These are phyloP conservation scores for Ligustrum vulgare DNA, from an alignment of 257 asterid genomes.

Conservation along the genomic window DNA sequence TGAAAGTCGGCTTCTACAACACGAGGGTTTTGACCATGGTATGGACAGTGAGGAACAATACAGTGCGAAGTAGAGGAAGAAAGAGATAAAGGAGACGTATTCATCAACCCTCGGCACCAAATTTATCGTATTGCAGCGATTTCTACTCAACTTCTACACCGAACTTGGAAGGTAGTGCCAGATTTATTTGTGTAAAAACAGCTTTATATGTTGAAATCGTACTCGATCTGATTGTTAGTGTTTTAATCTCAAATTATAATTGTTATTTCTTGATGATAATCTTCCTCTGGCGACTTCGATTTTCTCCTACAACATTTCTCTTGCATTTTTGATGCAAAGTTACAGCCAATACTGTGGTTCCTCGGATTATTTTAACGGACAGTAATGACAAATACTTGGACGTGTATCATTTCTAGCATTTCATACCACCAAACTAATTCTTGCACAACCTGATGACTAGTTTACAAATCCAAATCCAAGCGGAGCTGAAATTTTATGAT, in stretches of 20 bases:
- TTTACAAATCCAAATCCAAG: background rate
- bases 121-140: background rate
- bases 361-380: background rate
- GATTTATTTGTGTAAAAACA: background rate
- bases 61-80: background rate
- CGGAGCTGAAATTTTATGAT: background rate
- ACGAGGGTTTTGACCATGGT: background rate
- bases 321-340: background rate
- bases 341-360: background rate
- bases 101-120: background rate
- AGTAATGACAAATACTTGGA: background rate
- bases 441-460: background rate
- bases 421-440: background rate
- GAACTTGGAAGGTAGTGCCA: background rate
- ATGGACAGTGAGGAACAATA: background rate
- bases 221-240: background rate
- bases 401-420: background rate
- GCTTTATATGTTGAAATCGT: background rate
- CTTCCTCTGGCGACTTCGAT: background rate
- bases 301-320: background rate
- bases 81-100: background rate
- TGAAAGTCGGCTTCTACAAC: no score
- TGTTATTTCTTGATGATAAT: background rate
- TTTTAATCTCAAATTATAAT: background rate
- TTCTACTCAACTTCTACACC: background rate